Conservation (phyloP, 2,329 filamentous ascomycete genomes). For the Sporothrix pallida region DNA sequence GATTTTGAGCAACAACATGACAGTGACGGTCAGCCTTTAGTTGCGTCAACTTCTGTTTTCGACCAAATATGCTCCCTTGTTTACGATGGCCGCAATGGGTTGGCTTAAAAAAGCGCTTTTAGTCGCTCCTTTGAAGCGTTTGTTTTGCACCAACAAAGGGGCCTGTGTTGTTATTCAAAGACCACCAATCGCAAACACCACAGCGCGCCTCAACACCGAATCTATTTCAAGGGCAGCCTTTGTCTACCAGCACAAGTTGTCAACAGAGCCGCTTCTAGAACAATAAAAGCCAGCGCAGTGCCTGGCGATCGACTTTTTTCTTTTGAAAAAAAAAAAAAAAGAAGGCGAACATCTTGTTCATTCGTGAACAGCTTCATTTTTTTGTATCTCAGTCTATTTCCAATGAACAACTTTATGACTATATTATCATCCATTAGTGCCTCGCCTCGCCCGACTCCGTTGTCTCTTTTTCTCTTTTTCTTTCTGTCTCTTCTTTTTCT, state of each 20-base stretch:
- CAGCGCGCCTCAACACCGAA: not conserved
- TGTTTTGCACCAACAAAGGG: conserved; percentile 20
- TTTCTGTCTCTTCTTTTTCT: not conserved
- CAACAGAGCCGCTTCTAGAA: not conserved
- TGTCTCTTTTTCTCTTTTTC: not conserved
- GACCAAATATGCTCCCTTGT: not conserved
- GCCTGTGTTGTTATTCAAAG: conserved; percentile 2
- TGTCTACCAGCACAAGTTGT: not conserved
- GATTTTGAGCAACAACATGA: conserved; percentile 89
- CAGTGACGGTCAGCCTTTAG: conserved; percentile 76
- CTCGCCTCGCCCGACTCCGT: not conserved
- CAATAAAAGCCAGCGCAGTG: not conserved
- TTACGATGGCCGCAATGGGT: conserved; percentile 8
- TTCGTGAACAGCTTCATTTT: conserved; percentile 7
- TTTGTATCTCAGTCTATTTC: not conserved
- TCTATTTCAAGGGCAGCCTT: conserved; percentile 16
- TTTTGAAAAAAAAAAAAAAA: not conserved
- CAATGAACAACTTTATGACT: conserved; percentile 17
- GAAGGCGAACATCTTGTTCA: not conserved
- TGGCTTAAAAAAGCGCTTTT: not conserved
- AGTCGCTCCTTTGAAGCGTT: not conserved
- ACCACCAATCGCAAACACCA: not conserved
- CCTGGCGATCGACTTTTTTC: not conserved
- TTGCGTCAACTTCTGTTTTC: not conserved
- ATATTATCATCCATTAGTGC: not conserved